Evolutionary conservation across 1,139 yeast species (phyloP).

Genomic region (Candida anutae): DNA sequence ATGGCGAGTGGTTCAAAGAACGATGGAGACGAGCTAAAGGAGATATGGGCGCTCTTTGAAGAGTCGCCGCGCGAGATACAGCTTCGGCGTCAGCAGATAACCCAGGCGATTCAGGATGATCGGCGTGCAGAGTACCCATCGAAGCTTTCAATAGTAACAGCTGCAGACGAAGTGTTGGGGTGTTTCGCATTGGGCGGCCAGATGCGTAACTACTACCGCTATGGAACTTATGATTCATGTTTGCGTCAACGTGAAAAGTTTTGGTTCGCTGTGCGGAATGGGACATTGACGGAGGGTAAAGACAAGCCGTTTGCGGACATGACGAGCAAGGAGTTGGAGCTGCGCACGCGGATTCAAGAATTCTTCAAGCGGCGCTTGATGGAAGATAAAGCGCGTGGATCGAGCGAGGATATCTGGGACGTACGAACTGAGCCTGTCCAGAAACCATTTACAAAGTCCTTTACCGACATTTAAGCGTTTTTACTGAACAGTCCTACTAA

Average conservation of each 20-base stretch:
- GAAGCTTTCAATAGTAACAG: constrained; percentile 46
- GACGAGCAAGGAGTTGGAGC: constrained; percentile 39
- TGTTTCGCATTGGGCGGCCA: constrained; percentile 93
- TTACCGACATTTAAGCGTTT: constrained; percentile 1
- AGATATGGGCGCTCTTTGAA: constrained; percentile 28
- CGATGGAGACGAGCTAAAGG: constrained; percentile 22
- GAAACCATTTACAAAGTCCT: constrained; percentile 5
- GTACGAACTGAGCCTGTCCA: constrained; percentile 29
- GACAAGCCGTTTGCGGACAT: constrained; percentile 26
- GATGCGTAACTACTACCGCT: constrained; percentile 69
- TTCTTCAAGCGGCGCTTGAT: constrained; percentile 61
- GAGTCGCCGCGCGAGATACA: constrained; percentile 28
- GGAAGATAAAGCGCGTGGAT: constrained; percentile 55
- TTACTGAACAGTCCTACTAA: too few relatives aligned
- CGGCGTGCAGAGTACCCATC: constrained; percentile 27
- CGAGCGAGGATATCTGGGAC: constrained; percentile 81
- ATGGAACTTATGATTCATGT: constrained; percentile 71
- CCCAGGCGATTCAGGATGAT: constrained; percentile 21
- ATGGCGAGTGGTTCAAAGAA: constrained; percentile 4
- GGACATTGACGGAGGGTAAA: constrained; percentile 19
- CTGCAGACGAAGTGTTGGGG: constrained; percentile 76
- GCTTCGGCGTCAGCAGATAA: constrained; percentile 23
- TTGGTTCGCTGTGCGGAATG: constrained; percentile 70
- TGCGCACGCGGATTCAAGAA: constrained; percentile 51
- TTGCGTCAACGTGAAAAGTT: constrained; percentile 63